These are phyloP conservation scores for Starmerella geochares DNA, from an alignment of 805 yeast genomes.

Conservation along the genomic window DNA sequence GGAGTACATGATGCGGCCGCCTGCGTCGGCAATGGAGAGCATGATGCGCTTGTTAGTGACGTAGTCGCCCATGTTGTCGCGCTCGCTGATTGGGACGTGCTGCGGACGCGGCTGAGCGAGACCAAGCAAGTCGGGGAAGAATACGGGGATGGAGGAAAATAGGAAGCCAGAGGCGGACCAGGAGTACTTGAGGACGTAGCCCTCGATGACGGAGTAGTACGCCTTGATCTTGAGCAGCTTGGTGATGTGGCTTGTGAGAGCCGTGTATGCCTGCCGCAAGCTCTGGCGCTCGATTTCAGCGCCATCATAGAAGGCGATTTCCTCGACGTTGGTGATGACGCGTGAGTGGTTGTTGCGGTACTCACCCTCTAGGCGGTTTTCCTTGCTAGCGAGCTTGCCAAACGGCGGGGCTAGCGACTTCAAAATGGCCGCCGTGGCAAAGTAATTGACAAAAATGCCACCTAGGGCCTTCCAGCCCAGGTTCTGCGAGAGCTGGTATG, in stretches of 20 bases:
- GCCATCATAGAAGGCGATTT: conserved; percentile 89
- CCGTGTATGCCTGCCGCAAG: conserved; percentile 48
- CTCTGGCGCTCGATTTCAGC: conserved; percentile 64
- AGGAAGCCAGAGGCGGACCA: conserved; percentile 96
- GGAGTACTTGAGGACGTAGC: conserved; percentile 74
- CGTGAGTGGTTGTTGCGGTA: conserved; percentile 79
- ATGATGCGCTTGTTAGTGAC: conserved; percentile 82
- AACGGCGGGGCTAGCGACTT: conserved; percentile 73
- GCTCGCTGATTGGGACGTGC: conserved; percentile 18
- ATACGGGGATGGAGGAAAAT: conserved; percentile 81
- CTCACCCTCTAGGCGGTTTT: conserved; percentile 75
- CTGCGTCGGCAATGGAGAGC: conserved; percentile 90
- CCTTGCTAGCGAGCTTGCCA: conserved; percentile 61
- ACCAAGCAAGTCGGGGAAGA: conserved; percentile 41
- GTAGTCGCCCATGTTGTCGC: conserved; percentile 65
- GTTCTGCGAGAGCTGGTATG: conserved; percentile 71
- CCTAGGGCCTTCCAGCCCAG: conserved; percentile 77
- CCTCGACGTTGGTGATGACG: conserved; percentile 81
- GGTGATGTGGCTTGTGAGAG: conserved; percentile 46
- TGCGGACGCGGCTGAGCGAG: conserved; percentile 13
- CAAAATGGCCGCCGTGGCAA: conserved; percentile 63
- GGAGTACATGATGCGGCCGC: conserved; percentile 87
- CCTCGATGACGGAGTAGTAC: conserved; percentile 65
- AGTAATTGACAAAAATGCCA: conserved; percentile 74
- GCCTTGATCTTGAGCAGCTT: conserved; percentile 51